Evolutionary conservation across 805 yeast genomes (phyloP).

Genomic region (Monosporozyma siamensis): DNA sequence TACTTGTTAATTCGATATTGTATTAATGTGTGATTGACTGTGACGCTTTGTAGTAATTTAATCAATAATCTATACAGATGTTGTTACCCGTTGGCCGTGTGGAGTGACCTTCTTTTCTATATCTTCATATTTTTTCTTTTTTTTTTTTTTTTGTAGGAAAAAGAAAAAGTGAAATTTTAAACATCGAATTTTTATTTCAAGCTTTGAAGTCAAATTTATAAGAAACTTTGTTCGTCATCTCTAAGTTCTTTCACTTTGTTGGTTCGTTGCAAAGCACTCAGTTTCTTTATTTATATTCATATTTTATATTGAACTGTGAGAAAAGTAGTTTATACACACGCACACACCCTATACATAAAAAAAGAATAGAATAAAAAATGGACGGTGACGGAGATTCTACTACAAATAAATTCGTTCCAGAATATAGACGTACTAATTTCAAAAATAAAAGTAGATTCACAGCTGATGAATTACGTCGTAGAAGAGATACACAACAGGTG

Average conservation of each 20-base stretch:
- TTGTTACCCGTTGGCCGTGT: slow-evolving; percentile 1
- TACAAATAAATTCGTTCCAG: slow-evolving; percentile 83
- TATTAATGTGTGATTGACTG: slow-evolving; percentile 1
- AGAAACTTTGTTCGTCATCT: not conserved
- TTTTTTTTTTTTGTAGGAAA: not conserved
- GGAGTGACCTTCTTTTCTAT: not conserved
- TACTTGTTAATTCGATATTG: not conserved
- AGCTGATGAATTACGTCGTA: slow-evolving; percentile 93
- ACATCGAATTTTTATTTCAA: no score
- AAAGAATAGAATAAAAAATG: slow-evolving; percentile 35
- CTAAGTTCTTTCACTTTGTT: no score
- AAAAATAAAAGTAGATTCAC: slow-evolving; percentile 90
- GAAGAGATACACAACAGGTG: slow-evolving; percentile 95
- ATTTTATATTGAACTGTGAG: no score
- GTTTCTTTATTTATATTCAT: no score
- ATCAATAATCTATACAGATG: not conserved
- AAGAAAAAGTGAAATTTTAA: not conserved
- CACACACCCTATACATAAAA: not conserved
- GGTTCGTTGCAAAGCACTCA: no score
- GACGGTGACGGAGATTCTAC: slow-evolving; percentile 48
- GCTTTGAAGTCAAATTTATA: not conserved
- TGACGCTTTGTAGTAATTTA: not conserved
- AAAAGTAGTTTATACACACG: not conserved
- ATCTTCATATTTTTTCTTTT: not conserved
- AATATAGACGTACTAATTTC: slow-evolving; percentile 92